Base-by-base conservation (phyloP, 2,329 filamentous ascomycete species). In the Ploettnerulaceae sp. region DNA sequence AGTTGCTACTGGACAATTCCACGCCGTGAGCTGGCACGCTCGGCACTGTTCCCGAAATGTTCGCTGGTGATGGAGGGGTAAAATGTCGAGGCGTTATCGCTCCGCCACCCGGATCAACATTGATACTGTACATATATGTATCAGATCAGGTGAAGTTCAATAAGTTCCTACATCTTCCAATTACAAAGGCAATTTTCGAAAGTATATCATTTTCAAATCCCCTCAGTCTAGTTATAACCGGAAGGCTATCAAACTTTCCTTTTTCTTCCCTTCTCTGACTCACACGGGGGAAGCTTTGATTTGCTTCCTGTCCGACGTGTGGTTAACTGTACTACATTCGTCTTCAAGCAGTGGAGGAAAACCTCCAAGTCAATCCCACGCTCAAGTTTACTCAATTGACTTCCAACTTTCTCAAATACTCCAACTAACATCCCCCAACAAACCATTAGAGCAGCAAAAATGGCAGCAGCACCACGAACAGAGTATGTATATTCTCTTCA, bases 401-500 rank as follows among this genome's bases (percentile, higher is more conserved):
- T 15, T 17, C 8, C 18, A 9, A 22, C 9, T 18, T 14, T 20
- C 20, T 9, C 31, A 28, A 25, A 21, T 9, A 34, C 3, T 12
- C 14, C 18, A 3, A 14, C 14, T 12, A 5, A n/a, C 14, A 11
- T 20, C 32, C 4, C 14, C 12, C 18, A 9, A 33, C 11, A 34
- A 34, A 9, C n/a, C n/a, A n/a, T n/a, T n/a, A n/a, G n/a, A 20
- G n/a, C 15, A 20, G 8, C 15, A 21, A 51, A 31, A n/a, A 56
- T 54, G 52, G 42, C 44, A 38, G 40, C 29, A 33, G n/a, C n/a
- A n/a, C 44, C 51, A 33, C 32, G 41, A 45, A 54, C 49, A 51
- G 53, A 58, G 55, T 55, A 47, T 29, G 41, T 48, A 14, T 9
- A n/a, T 15, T 25, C 14, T 8, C 5, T 26, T 32, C 34, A 24